phyloP scores from a whole-genome alignment of 2,329 filamentous ascomycete species.

The Neonectria magnoliae region DNA sequence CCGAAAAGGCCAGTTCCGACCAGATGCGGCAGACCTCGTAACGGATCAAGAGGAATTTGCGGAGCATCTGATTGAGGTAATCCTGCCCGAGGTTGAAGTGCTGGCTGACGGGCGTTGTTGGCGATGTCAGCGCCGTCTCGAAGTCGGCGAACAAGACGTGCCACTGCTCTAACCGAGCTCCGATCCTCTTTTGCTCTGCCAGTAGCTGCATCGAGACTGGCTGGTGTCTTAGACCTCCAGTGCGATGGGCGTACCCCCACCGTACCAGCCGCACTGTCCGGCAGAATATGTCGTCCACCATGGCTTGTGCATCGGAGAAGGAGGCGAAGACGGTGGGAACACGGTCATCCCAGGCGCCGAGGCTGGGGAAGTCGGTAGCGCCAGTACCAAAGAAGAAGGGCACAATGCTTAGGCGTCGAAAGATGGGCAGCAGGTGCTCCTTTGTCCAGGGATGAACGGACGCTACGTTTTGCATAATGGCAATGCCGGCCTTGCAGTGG shows the following conservation, averaged over 20 bases:
- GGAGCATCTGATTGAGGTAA: constrained; percentile 2
- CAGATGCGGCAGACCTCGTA: constrained; percentile 12
- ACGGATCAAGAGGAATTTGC: constrained; percentile 6
- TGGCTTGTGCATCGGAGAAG: constrained; percentile 17
- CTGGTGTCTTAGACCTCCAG: not conserved
- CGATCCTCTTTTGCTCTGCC: not conserved
- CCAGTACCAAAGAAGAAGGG: constrained; percentile 19
- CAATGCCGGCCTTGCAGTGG: constrained; percentile 18
- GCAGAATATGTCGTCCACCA: constrained; percentile 23
- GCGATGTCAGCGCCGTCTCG: not conserved
- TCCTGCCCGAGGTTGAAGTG: not conserved
- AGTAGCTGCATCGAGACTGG: not conserved
- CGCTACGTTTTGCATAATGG: constrained; percentile 4
- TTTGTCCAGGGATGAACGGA: not conserved
- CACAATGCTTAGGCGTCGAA: constrained; percentile 21
- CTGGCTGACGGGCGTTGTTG: not conserved
- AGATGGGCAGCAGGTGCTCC: constrained; percentile 21
- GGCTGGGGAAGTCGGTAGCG: not conserved
- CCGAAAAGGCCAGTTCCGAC: constrained; percentile 14
- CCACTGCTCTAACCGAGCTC: not conserved
- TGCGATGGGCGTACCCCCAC: not conserved
- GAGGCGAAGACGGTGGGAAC: not conserved
- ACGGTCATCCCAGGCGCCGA: not conserved
- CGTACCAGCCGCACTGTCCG: constrained; percentile 6
- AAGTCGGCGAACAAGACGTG: not conserved